Conservation (phyloP, 2,329 filamentous ascomycete species). For the Scopulariopsis brevicaulis region DNA sequence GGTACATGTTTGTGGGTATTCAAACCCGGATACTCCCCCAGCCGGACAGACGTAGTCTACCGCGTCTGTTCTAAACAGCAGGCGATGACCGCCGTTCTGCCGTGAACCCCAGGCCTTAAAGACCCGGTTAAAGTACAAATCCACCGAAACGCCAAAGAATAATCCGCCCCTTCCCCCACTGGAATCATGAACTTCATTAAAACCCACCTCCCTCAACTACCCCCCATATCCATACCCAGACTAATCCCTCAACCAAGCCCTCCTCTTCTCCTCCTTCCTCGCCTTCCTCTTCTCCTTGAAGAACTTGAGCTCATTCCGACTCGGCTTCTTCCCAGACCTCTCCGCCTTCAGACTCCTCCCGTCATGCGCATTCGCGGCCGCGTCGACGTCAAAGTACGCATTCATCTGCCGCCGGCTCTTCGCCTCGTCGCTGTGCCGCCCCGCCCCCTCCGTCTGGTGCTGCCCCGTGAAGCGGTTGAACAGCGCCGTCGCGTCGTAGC, state of each 20-base stretch:
- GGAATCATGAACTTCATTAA: not conserved
- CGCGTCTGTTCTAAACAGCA: not conserved
- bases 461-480: constrained; percentile 89
- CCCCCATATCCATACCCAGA: no score
- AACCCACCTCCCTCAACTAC: not conserved
- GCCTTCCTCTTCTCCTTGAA: constrained; percentile 85
- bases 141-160: not conserved
- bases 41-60: not conserved
- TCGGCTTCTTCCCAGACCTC: constrained; percentile 71
- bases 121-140: not conserved
- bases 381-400: constrained; percentile 92
- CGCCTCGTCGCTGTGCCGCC: constrained; percentile 75
- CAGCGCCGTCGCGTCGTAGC: constrained; percentile 49
- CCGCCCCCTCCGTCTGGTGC: constrained; percentile 63
- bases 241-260: constrained; percentile 81
- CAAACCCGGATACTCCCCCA: not conserved
- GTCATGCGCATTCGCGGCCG: constrained; percentile 81
- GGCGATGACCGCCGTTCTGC: not conserved
- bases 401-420: constrained; percentile 84
- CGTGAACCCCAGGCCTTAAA: not conserved
- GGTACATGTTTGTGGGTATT: not conserved
- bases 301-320: constrained; percentile 75
- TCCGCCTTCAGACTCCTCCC: constrained; percentile 88
- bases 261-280: constrained; percentile 87
- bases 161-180: not conserved